Percentiles rank a stretch among this genome's conserved stretches.
Conservation (phyloP, 2,329 filamentous ascomycete species). For the Drechslerella stenobrocha region DNA sequence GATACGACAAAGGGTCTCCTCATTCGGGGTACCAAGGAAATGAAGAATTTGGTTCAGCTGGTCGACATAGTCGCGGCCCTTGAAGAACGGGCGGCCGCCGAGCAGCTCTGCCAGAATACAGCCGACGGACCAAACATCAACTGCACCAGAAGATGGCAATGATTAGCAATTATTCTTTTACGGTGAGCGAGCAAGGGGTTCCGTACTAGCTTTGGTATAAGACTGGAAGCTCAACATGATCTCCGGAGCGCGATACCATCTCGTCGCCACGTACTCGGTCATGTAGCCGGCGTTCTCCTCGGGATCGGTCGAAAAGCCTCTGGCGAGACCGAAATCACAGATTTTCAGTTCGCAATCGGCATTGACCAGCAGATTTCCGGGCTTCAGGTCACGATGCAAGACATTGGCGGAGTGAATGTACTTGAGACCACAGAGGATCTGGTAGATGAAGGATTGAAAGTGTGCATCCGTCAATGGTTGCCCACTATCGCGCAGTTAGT, state of each 20-base stretch:
- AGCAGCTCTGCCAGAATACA: conserved; percentile 96
- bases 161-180: too few species aligned
- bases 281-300: conserved; percentile 99
- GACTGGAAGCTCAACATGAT: conserved; percentile 99
- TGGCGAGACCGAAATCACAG: conserved; percentile 93
- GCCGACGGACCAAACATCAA: conserved; percentile 98
- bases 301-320: conserved; percentile 94
- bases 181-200: conserved; percentile 15
- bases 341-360: conserved; percentile 99
- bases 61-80: conserved; percentile 98
- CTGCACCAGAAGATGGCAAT: conserved; percentile 59
- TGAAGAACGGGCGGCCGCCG: conserved; percentile 96
- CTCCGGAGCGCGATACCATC: conserved; percentile 98
- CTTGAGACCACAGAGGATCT: conserved; percentile 97
- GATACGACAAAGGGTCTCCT: conserved; percentile 90
- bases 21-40: conserved; percentile 93
- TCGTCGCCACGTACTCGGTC: conserved; percentile 98
- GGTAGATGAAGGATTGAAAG: conserved; percentile 99
- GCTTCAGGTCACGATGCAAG: conserved; percentile 93
- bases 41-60: conserved; percentile 99
- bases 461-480: conserved; percentile 97
- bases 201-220: conserved; percentile 98
- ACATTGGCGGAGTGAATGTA: conserved; percentile 99
- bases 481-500: conserved; percentile 63
- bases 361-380: conserved; percentile 94